These are phyloP conservation scores for Prillingera fragicola DNA, from an alignment of 1,284 basidiomycete species.

Conservation along the genomic window DNA sequence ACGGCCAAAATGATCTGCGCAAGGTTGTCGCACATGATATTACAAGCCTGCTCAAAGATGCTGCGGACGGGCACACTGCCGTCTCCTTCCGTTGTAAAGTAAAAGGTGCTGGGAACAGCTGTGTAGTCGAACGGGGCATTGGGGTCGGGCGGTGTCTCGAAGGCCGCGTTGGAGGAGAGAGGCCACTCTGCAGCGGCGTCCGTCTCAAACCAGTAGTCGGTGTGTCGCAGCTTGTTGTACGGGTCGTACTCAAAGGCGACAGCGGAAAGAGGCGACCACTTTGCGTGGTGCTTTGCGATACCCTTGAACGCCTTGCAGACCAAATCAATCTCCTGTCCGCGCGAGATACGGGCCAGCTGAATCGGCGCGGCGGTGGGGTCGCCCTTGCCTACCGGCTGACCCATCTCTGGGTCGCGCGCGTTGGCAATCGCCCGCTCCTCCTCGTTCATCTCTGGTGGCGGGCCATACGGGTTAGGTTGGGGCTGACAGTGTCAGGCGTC, in stretches of 20 bases:
- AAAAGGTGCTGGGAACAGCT: conserved; percentile 80
- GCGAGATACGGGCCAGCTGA: conserved; percentile 84
- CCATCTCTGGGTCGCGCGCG: conserved; percentile 70
- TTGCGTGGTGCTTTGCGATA: conserved; percentile 96
- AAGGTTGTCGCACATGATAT: conserved; percentile 73
- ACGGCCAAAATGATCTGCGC: conserved; percentile 64
- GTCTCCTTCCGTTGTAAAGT: conserved; percentile 85
- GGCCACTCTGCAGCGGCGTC: conserved; percentile 73
- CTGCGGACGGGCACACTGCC: conserved; percentile 82
- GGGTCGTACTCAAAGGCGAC: conserved; percentile 98
- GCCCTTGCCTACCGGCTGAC: conserved; percentile 82
- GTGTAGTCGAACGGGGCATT: conserved; percentile 78
- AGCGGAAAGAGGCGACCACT: conserved; percentile 96
- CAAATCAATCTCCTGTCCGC: conserved; percentile 85
- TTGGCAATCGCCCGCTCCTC: conserved; percentile 39
- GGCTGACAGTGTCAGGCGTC: conserved; percentile 11
- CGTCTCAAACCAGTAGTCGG: conserved; percentile 89
- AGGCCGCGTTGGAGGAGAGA: conserved; percentile 67
- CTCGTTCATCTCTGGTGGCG: conserved; percentile 31
- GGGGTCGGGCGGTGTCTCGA: conserved; percentile 73
- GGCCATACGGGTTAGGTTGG: conserved; percentile 31
- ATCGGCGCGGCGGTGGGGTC: conserved; percentile 62
- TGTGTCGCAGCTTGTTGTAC: conserved; percentile 93
- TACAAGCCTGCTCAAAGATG: conserved; percentile 76
- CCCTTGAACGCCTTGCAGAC: conserved; percentile 95